Base-by-base conservation (phyloP, 352 stramenopile species). In the Phytophthora quininea region DNA sequence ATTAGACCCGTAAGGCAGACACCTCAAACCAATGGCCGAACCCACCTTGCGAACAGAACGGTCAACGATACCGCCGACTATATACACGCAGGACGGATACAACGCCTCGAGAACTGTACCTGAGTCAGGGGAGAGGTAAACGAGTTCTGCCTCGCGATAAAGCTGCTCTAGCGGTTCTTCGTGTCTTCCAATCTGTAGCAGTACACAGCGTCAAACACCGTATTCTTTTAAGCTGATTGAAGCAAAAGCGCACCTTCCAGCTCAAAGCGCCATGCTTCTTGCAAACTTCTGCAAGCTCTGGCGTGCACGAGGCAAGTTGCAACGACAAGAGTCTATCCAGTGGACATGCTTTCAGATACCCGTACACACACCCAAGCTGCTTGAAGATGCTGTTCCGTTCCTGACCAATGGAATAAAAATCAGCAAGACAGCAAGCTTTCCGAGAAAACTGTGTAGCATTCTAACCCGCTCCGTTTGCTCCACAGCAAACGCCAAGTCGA, bases 121-220 rank as follows among this genome's bases (percentile, higher is more conserved):
- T n/a, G 88, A 86, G 56, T 97, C 91, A 4, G 91, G 90, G 0
- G 88, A 95, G 15, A 97, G 58, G 52, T 96, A 95, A 7, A 97
- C 63, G 33, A 97, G 61, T 35, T 89, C 49, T 6, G 80, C 29
- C n/a, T 56, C 29, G 3, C 51, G 12, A 38, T 92, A 94, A 15
- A 92, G 46, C 1, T 79, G 35, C 7, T 92, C 64, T 4, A 97
- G 52, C 0, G 82, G 57, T 45, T 75, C 67, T 29, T 81, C 60
- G 47, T 92, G 77, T 27, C 71, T 66, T 54, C 55, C 62, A 15
- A 85, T 73, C 74, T 77, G 42, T 29, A 54, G 45, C 8, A 31
- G 47, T 15, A 42, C 43, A 24, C 19, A 24, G 19, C 19, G 19
- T 24, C 19, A 24, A 24, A 24, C 19, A 24, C 19, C 19, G 0